Conservation (phyloP, 306 rosid genomes). For the Delonix regia region DNA sequence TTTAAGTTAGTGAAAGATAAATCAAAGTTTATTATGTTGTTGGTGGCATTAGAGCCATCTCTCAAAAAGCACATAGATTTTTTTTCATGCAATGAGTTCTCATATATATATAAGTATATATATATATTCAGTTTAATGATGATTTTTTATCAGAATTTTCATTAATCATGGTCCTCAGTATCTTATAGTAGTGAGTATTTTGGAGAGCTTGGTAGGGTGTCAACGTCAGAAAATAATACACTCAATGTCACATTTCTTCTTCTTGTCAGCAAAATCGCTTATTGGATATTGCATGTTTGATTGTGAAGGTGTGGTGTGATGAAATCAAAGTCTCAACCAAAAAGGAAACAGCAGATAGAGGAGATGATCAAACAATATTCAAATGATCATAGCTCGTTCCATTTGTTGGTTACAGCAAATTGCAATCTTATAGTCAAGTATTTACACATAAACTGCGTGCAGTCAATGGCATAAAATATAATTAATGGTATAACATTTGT, state of each 20-base stretch:
- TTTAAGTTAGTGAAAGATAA: too few species aligned
- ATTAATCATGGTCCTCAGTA: not conserved
- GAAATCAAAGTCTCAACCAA: conserved; percentile 36
- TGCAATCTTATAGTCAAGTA: conserved; percentile 20
- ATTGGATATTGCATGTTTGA: conserved; percentile 39
- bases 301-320: conserved; percentile 34
- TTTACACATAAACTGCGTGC: conserved; percentile 16
- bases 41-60: too few species aligned
- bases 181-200: not conserved
- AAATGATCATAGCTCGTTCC: not conserved
- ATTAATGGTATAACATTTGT: conserved; percentile 1
- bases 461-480: conserved; percentile 33
- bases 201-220: conserved; percentile 35
- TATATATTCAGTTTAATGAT: not conserved
- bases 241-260: conserved; percentile 39
- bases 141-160: not conserved
- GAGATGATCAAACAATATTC: conserved; percentile 4
- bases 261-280: conserved; percentile 35
- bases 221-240: conserved; percentile 33
- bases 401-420: conserved; percentile 39
- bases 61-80: too few species aligned
- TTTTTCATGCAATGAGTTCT: not conserved
- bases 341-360: conserved; percentile 19
- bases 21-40: too few species aligned
- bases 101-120: too few species aligned